Conservation (phyloP, 495 filamentous ascomycete species). For the Neurospora hispaniola region DNA sequence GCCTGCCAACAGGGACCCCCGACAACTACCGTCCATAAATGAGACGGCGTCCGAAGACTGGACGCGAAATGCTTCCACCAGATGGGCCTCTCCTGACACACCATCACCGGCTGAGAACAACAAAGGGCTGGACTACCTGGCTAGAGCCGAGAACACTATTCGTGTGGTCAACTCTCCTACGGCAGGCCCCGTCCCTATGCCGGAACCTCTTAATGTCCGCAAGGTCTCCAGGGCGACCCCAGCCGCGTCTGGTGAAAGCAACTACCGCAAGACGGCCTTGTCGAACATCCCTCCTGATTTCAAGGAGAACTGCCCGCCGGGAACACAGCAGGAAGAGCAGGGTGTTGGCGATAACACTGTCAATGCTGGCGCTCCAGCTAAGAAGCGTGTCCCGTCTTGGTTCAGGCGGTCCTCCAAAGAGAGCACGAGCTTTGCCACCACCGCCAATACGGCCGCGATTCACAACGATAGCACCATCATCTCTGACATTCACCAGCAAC, state of each 20-base stretch:
- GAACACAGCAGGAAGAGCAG: background rate
- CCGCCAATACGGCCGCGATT: slow-evolving; percentile 2
- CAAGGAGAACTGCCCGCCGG: slow-evolving; percentile 3
- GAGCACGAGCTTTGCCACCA: slow-evolving; percentile 11
- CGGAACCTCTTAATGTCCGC: slow-evolving; percentile 43
- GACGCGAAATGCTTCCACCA: slow-evolving; percentile 9
- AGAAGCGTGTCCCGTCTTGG: slow-evolving; percentile 55
- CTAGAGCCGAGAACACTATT: slow-evolving; percentile 36
- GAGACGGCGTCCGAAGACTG: slow-evolving; percentile 31
- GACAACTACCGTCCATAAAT: slow-evolving; percentile 41
- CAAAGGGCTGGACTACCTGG: slow-evolving; percentile 24
- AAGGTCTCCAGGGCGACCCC: slow-evolving; percentile 25
- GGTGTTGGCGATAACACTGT: background rate
- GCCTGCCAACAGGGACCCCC: slow-evolving; percentile 21
- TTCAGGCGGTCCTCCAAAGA: slow-evolving; percentile 48
- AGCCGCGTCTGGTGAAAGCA: background rate
- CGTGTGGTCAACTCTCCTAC: slow-evolving; percentile 36
- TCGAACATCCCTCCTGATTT: background rate
- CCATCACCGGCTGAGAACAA: slow-evolving; percentile 19
- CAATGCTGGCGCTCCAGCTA: slow-evolving; percentile 11
- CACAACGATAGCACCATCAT: background rate
- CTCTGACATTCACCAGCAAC: background rate
- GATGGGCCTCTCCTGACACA: slow-evolving; percentile 25
- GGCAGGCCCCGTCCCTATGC: slow-evolving; percentile 6
- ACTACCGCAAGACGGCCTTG: background rate